Conservation (phyloP, 345 rosid species). For the Camelina sativa region DNA sequence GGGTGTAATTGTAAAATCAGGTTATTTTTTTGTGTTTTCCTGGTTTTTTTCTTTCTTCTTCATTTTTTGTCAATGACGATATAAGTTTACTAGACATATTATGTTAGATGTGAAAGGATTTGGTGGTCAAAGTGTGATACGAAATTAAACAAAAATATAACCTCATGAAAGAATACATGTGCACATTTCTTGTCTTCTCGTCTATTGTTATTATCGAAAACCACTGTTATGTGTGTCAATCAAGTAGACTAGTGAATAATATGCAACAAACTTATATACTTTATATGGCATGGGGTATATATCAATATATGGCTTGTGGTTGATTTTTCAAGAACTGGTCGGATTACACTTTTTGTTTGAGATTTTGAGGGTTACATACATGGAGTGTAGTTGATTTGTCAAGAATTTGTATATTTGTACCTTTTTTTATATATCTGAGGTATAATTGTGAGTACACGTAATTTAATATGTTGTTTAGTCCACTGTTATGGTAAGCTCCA, state of each 20-base stretch:
- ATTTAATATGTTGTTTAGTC: slow-evolving; percentile 12
- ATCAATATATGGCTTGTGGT: background rate
- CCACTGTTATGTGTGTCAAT: background rate
- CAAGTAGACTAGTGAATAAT: slow-evolving; percentile 21
- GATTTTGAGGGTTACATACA: background rate
- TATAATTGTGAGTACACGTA: background rate
- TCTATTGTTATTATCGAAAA: slow-evolving; percentile 7
- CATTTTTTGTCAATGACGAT: slow-evolving; percentile 20
- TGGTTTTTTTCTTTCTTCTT: slow-evolving; percentile 30
- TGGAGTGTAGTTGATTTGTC: background rate
- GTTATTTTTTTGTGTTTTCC: slow-evolving; percentile 34
- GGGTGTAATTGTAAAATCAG: slow-evolving; percentile 44
- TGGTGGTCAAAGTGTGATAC: slow-evolving; percentile 36
- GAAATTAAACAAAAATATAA: slow-evolving; percentile 24
- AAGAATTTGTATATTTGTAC: no score
- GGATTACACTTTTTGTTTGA: background rate
- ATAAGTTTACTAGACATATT: slow-evolving; percentile 23
- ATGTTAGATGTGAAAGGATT: slow-evolving; percentile 35
- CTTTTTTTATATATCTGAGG: no score
- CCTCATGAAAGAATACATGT: slow-evolving; percentile 24
- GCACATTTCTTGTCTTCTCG: slow-evolving; percentile 9
- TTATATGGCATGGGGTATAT: background rate
- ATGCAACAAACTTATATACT: background rate
- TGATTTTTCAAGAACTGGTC: background rate
- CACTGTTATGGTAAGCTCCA: slow-evolving; percentile 9